Conservation (phyloP, 2,329 filamentous ascomycete genomes). For the Pseudogymnoascus sp. region DNA sequence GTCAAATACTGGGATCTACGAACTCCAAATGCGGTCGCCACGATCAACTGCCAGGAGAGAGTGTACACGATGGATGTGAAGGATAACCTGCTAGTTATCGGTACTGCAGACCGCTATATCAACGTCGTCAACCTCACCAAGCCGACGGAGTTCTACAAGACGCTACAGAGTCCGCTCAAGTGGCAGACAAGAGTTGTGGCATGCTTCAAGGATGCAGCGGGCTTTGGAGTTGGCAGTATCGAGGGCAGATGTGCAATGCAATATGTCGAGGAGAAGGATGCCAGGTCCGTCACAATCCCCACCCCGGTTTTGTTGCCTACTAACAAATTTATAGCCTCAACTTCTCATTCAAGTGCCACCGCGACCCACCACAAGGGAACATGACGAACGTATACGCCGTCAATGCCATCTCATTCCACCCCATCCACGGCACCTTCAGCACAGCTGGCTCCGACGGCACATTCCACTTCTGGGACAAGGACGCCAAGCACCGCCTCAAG, state of each 20-base stretch:
- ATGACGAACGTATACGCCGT: constrained; percentile 86
- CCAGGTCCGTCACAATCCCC: constrained; percentile 43
- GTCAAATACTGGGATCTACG: constrained; percentile 85
- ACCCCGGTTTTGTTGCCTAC: constrained; percentile 12
- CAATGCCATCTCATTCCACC: constrained; percentile 97
- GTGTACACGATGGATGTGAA: constrained; percentile 89
- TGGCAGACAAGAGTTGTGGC: constrained; percentile 95
- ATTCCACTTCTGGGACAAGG: constrained; percentile 95
- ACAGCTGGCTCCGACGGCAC: constrained; percentile 93
- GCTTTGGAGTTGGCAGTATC: constrained; percentile 92
- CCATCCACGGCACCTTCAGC: constrained; percentile 93
- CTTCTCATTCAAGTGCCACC: constrained; percentile 99
- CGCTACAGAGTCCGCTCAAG: constrained; percentile 88
- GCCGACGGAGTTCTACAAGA: constrained; percentile 90
- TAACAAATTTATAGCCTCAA: constrained; percentile 53
- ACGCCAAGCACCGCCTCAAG: constrained; percentile 81
- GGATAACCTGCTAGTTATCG: constrained; percentile 81
- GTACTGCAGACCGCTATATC: constrained; percentile 92
- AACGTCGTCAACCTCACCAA: constrained; percentile 88
- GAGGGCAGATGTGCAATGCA: constrained; percentile 97
- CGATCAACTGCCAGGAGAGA: constrained; percentile 63
- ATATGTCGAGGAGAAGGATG: constrained; percentile 94
- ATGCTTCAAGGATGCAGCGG: constrained; percentile 86
- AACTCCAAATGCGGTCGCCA: constrained; percentile 55
- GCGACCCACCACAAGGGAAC: constrained; percentile 68